Conservation (phyloP, 352 stramenopile species). For the Phytophthora podocarpi region DNA sequence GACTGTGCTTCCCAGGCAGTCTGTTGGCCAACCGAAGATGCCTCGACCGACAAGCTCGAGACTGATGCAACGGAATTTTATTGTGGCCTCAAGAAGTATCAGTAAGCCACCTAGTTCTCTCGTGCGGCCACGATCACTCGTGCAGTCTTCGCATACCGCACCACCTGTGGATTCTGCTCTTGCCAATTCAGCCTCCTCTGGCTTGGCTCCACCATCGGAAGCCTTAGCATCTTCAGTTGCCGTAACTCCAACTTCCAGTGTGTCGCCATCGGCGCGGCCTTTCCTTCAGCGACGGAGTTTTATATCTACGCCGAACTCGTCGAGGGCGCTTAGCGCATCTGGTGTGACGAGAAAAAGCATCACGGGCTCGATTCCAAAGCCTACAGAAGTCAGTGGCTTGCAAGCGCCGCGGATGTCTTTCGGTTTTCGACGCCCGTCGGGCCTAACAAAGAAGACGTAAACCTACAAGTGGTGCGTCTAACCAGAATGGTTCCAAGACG, state of each 20-base stretch:
- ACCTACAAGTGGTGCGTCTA: neutral
- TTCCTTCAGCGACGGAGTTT: conserved; percentile 18
- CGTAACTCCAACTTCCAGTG: neutral
- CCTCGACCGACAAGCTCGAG: conserved; percentile 13
- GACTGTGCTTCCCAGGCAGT: neutral
- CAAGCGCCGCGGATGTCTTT: conserved; percentile 25
- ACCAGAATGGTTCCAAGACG: neutral
- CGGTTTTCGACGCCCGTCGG: conserved; percentile 27
- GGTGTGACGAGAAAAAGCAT: conserved; percentile 9
- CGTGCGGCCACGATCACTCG: conserved; percentile 17
- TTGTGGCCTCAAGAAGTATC: neutral
- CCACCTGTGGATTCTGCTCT: neutral
- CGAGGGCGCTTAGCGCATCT: neutral
- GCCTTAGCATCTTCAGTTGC: neutral
- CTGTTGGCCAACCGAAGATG: neutral
- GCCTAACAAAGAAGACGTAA: conserved; percentile 8
- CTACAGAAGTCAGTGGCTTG: conserved; percentile 20
- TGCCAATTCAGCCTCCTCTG: neutral
- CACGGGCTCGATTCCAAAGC: conserved; percentile 6
- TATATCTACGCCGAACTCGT: conserved; percentile 1
- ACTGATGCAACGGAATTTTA: conserved; percentile 11
- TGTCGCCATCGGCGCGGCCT: conserved; percentile 4
- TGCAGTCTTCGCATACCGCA: neutral
- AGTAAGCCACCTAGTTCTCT: conserved; percentile 19
- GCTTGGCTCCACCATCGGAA: conserved; percentile 4